These are phyloP conservation scores for Russula ochroleuca DNA, from an alignment of 768 basidiomycete genomes.

Conservation along the genomic window DNA sequence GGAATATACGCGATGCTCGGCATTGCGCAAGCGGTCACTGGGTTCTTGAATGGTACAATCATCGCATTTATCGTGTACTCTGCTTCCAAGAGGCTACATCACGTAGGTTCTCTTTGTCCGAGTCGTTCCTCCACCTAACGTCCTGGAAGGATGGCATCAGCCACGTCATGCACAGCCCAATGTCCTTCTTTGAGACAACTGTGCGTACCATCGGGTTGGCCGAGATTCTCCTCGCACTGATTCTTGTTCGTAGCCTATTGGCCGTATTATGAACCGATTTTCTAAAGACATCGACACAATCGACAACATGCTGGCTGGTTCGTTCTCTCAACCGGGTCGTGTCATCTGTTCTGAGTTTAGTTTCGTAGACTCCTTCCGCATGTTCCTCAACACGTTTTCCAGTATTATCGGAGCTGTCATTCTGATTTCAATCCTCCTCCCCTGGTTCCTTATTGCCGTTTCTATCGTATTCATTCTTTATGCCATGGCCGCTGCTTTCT, in stretches of 20 bases:
- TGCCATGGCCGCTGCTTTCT: conserved; percentile 70
- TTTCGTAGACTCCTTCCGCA: conserved; percentile 60
- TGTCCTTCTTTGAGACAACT: conserved; percentile 88
- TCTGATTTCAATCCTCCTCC: conserved; percentile 69
- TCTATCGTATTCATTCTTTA: conserved; percentile 57
- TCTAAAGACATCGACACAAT: conserved; percentile 83
- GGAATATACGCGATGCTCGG: conserved; percentile 75
- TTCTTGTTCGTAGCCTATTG: conserved; percentile 53
- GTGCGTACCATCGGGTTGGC: conserved; percentile 35
- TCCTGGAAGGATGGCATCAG: conserved; percentile 50
- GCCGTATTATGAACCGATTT: conserved; percentile 88
- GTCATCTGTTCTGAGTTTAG: conserved; percentile 9
- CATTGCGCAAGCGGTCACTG: conserved; percentile 59
- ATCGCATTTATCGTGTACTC: conserved; percentile 71
- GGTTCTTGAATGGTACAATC: conserved; percentile 62
- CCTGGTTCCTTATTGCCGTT: conserved; percentile 82
- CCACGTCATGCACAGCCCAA: conserved; percentile 78
- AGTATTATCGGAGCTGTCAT: conserved; percentile 72
- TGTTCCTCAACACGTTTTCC: conserved; percentile 60
- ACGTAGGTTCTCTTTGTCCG: conserved; percentile 35
- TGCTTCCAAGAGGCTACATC: conserved; percentile 67
- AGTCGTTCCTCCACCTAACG: background rate
- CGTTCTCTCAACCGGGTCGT: conserved; percentile 6
- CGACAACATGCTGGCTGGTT: conserved; percentile 65
- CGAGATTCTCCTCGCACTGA: conserved; percentile 19